Evolutionary conservation across 2,329 filamentous ascomycete species (phyloP), one percentile per base, ranked within the genome.

Genomic region (Curvularia eragrostidis): DNA sequence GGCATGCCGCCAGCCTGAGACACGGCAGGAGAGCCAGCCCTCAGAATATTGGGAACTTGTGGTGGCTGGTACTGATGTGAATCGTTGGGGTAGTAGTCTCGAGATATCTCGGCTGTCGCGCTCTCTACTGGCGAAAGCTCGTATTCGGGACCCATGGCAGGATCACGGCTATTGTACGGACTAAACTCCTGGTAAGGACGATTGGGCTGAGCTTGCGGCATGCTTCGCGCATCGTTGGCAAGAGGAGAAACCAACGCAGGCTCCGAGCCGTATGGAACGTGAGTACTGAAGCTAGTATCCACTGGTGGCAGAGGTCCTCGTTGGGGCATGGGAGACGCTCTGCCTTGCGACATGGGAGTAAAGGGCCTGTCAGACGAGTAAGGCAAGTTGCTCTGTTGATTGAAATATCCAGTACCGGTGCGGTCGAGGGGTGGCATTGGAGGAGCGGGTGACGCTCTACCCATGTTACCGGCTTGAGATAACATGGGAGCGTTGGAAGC

Each of bases 401-500:
- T 61, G 58, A 73, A 74, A 57, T 74, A 75, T 12, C 74, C 69
- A 39, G 44, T 48, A 15, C 53, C 60, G 28, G 71, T 69, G 12
- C 64, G 67, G 34, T 72, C 68, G 1, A 72, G 56, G 28, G 64
- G 52, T 47, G 73, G 73, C 62, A 76, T 68, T 6, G 72, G 67
- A 41, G 72, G 73, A 21, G 62, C 43, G 13, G 74, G 70, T 18
- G 73, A 72, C 1, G 69, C 58, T 38, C 54, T 64, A 18, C 87
- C 87, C 84, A 89, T 89, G 6, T 83, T 82, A 30, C 83, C 82
- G 5, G 87, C 87, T 58, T 85, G 81, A 18, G 79, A 77, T 36
- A 90, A 76, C 5, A 91, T 81, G 1, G 89, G 86, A 7, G 85
- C 83, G 59, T 88, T 85, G 2, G 89, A 87, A 12, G 82, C 84